These are phyloP conservation scores for Lasiodiplodia sp. DNA, from an alignment of 2,329 filamentous ascomycete species.

Conservation along the genomic window DNA sequence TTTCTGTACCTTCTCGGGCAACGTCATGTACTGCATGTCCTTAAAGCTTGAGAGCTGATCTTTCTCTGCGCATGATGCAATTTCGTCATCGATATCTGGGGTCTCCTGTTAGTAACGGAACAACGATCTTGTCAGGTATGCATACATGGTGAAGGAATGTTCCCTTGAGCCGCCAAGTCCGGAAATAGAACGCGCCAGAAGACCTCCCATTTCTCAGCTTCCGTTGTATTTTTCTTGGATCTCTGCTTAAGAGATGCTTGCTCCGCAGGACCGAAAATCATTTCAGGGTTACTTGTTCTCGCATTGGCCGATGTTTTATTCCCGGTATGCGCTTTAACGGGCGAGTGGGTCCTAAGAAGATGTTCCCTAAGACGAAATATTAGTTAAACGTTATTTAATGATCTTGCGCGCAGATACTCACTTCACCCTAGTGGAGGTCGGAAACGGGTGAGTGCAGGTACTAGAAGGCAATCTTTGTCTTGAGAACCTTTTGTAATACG, in stretches of 20 bases:
- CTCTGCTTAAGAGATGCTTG: not conserved
- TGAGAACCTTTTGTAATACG: not conserved
- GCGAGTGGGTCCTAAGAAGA: not conserved
- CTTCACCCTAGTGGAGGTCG: not conserved
- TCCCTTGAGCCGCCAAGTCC: not conserved
- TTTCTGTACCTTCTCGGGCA: not conserved
- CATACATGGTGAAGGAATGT: not conserved
- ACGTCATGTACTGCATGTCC: not conserved
- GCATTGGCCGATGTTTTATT: not conserved
- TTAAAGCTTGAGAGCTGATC: not conserved
- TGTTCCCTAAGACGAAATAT: not conserved
- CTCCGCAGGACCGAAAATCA: not conserved
- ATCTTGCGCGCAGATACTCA: not conserved
- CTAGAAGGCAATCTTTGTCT: not conserved
- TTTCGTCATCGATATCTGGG: not conserved
- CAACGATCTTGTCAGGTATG: not conserved
- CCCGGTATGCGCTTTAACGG: not conserved
- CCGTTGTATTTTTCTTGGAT: not conserved
- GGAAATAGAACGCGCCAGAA: not conserved
- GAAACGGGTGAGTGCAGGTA: not conserved
- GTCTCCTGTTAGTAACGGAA: not conserved
- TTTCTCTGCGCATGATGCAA: not conserved
- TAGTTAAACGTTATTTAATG: accelerated
- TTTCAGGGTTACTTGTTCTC: not conserved
- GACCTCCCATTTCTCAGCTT: not conserved